Percentiles rank a stretch among this genome's conserved stretches.
Evolutionary conservation across 2,329 filamentous ascomycete species (phyloP).

Genomic region (Scleromitrula shiraiana): DNA sequence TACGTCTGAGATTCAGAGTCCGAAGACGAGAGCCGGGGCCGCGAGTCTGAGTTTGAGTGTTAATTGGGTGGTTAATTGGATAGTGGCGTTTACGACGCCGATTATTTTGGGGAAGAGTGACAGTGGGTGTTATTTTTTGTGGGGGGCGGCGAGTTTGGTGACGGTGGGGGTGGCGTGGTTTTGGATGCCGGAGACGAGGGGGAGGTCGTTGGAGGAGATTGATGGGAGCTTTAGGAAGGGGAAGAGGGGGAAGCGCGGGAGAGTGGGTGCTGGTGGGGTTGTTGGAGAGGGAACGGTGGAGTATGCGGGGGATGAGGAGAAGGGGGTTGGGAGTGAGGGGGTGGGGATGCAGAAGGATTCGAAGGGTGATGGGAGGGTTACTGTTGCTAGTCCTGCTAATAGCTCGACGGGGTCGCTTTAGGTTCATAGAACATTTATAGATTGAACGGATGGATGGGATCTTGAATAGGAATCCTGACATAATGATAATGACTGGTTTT

Average conservation of each 20-base stretch:
- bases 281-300: not conserved
- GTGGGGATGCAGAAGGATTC: not conserved
- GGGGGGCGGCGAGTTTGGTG: constrained; percentile 33
- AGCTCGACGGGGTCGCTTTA: too few relatives aligned
- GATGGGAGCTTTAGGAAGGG: constrained; percentile 15
- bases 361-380: not conserved
- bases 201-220: constrained; percentile 21
- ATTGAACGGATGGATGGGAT: too few relatives aligned
- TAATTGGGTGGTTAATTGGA: constrained; percentile 33
- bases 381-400: not conserved
- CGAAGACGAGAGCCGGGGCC: constrained; percentile 45
- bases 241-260: too few relatives aligned
- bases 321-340: not conserved
- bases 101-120: constrained; percentile 23
- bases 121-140: constrained; percentile 26
- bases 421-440: too few relatives aligned
- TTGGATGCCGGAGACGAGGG: constrained; percentile 28
- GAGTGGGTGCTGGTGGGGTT: not conserved
- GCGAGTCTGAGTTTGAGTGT: constrained; percentile 42
- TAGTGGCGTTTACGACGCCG: constrained; percentile 30
- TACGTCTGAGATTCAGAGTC: constrained; percentile 49
- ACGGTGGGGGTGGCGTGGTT: constrained; percentile 15
- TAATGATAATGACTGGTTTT: too few relatives aligned
- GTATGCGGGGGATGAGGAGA: not conserved
- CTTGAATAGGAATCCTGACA: too few relatives aligned